Percentiles rank a stretch among this genome's conserved stretches.
Conservation (phyloP, 1,284 basidiomycete species). For the Xanthoconium separans region DNA sequence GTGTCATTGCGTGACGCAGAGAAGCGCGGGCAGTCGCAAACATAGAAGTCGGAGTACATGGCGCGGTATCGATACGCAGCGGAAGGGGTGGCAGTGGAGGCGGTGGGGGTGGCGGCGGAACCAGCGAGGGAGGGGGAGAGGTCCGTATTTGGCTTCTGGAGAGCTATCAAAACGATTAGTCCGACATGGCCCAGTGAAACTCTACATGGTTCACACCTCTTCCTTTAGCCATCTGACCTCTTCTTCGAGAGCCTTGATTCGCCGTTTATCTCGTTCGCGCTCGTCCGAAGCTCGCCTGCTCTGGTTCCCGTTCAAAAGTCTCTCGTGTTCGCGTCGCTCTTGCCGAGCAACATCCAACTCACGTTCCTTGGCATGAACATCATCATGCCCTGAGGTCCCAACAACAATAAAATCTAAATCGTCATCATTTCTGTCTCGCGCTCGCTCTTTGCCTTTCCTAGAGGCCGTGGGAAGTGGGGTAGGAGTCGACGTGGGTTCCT, state of each 20-base stretch:
- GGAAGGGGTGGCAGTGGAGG: conserved; percentile 40
- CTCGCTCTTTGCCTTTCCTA: conserved; percentile 54
- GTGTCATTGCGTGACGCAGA: conserved; percentile 56
- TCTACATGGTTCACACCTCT: conserved; percentile 47
- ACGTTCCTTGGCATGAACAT: conserved; percentile 56
- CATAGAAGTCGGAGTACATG: conserved; percentile 38
- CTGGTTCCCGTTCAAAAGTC: conserved; percentile 17
- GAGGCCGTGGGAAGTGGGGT: neutral
- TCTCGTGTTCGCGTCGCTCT: conserved; percentile 44
- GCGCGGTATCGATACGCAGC: conserved; percentile 30
- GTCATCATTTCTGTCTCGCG: conserved; percentile 21
- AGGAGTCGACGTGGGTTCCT: neutral
- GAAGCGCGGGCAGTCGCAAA: conserved; percentile 61
- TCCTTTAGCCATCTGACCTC: conserved; percentile 61
- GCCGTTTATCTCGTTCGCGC: conserved; percentile 55
- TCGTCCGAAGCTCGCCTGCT: conserved; percentile 38
- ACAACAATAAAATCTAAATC: conserved; percentile 27
- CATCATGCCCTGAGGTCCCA: conserved; percentile 44
- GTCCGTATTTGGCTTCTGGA: conserved; percentile 36
- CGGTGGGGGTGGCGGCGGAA: conserved; percentile 48
- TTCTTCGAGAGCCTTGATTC: conserved; percentile 63
- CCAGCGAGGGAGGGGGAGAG: conserved; percentile 22
- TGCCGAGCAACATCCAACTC: conserved; percentile 56
- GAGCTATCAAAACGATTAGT: conserved; percentile 35
- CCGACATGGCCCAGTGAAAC: neutral